Conservation (phyloP, 2,329 filamentous ascomycete genomes). For the Elsinoe australis region DNA sequence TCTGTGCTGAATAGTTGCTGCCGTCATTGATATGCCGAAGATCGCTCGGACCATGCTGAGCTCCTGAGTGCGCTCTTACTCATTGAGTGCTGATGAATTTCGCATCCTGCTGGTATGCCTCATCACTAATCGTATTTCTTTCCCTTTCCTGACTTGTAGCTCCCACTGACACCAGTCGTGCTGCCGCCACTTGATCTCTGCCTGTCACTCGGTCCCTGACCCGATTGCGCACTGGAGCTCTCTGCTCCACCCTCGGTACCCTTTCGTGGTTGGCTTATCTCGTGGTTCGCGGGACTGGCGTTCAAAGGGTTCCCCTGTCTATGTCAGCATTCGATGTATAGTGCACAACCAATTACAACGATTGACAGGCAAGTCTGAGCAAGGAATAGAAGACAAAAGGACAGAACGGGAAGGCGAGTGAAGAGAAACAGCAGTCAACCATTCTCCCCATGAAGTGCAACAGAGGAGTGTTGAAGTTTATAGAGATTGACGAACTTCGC, state of each 20-base stretch:
- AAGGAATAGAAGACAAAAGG: background rate
- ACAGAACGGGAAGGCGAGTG: background rate
- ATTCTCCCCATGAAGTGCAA: background rate
- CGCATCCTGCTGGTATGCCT: too few species aligned
- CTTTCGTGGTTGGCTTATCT: conserved; percentile 46
- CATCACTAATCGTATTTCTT: conserved; percentile 1
- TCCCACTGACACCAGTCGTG: background rate
- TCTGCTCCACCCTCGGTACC: conserved; percentile 37
- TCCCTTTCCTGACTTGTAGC: conserved; percentile 6
- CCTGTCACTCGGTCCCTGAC: conserved; percentile 34
- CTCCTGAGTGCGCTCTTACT: too few species aligned
- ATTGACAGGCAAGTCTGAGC: too few species aligned
- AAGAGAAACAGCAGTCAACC: background rate
- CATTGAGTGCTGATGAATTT: too few species aligned
- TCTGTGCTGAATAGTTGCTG: too few species aligned
- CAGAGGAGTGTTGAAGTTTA: background rate
- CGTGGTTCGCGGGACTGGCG: conserved; percentile 53
- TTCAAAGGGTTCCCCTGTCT: conserved; percentile 46
- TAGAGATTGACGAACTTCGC: background rate
- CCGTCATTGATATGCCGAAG: too few species aligned
- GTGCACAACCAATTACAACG: too few species aligned
- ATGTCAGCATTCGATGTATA: conserved; percentile 1
- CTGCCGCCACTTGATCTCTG: conserved; percentile 26
- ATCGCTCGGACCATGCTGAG: too few species aligned
- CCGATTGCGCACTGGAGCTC: conserved; percentile 30